Percentiles rank a stretch among this genome's conserved stretches.
Conservation (phyloP, 345 rosid genomes). For the Isatis tinctoria region DNA sequence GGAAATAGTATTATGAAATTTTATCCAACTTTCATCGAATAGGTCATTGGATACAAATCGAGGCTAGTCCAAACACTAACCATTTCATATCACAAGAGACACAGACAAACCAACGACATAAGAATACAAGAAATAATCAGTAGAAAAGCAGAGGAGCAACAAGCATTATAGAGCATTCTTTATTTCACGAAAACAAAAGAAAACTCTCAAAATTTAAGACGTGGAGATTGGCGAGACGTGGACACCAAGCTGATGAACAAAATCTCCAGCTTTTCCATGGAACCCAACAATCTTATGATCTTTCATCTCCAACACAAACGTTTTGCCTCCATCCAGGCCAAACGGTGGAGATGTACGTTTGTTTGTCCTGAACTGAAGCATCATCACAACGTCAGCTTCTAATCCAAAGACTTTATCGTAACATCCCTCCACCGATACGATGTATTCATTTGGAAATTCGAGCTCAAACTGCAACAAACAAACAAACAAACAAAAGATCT, state of each 20-base stretch:
- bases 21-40: background rate
- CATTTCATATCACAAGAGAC: background rate
- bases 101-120: background rate
- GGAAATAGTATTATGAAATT: no score
- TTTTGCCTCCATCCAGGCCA: conserved; percentile 1
- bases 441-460: conserved; percentile 6
- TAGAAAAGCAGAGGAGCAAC: background rate
- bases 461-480: conserved; percentile 16
- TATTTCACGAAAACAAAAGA: background rate
- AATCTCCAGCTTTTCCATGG: conserved; percentile 20
- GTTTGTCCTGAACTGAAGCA: conserved; percentile 17
- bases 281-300: conserved; percentile 21
- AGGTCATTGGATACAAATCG: background rate
- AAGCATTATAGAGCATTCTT: background rate
- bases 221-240: conserved; percentile 13
- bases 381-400: background rate
- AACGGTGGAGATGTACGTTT: conserved; percentile 20
- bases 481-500: background rate
- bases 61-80: background rate
- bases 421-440: conserved; percentile 7
- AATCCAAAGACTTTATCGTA: conserved; percentile 9
- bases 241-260: conserved; percentile 22
- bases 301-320: conserved; percentile 6
- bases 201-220: background rate
- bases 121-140: background rate